These are phyloP conservation scores for Pilaira anomala DNA, from an alignment of 192 early-diverging fungal species.

Conservation along the genomic window DNA sequence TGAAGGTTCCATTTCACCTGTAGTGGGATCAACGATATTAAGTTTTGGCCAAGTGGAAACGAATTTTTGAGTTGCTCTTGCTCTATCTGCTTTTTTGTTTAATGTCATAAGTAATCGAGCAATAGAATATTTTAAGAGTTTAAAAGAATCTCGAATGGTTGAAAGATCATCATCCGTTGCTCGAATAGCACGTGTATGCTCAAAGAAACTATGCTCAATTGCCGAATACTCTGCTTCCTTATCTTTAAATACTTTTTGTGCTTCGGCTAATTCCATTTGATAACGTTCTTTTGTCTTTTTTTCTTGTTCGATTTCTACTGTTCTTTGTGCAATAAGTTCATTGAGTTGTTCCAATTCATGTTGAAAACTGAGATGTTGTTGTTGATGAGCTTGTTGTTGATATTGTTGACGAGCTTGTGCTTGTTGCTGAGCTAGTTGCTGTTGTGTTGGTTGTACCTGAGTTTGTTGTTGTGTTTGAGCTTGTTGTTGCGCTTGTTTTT, in stretches of 20 bases:
- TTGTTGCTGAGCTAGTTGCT: background rate
- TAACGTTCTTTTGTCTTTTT: constrained; percentile 12
- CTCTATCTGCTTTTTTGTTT: constrained; percentile 38
- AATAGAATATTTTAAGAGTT: constrained; percentile 34
- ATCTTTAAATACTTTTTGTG: constrained; percentile 26
- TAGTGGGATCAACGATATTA: constrained; percentile 15
- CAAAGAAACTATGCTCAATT: constrained; percentile 38
- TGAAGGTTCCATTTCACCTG: constrained; percentile 25
- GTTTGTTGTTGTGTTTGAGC: background rate
- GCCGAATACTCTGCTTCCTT: constrained; percentile 33
- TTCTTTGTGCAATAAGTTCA: constrained; percentile 10
- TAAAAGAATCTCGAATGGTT: constrained; percentile 38
- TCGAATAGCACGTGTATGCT: constrained; percentile 33
- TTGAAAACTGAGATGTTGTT: background rate
- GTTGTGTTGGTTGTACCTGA: background rate
- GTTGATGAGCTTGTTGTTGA: background rate
- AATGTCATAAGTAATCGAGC: constrained; percentile 34
- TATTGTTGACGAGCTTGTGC: background rate
- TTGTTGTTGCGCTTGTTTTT: background rate
- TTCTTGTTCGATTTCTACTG: constrained; percentile 13
- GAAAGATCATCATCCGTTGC: constrained; percentile 43
- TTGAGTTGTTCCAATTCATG: constrained; percentile 25
- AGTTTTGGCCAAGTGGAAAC: constrained; percentile 31
- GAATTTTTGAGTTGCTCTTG: constrained; percentile 27
- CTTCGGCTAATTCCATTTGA: constrained; percentile 23